Evolutionary conservation across 805 yeast species (phyloP), one percentile per base, ranked within the genome.

Genomic region (Candida schatavii): DNA sequence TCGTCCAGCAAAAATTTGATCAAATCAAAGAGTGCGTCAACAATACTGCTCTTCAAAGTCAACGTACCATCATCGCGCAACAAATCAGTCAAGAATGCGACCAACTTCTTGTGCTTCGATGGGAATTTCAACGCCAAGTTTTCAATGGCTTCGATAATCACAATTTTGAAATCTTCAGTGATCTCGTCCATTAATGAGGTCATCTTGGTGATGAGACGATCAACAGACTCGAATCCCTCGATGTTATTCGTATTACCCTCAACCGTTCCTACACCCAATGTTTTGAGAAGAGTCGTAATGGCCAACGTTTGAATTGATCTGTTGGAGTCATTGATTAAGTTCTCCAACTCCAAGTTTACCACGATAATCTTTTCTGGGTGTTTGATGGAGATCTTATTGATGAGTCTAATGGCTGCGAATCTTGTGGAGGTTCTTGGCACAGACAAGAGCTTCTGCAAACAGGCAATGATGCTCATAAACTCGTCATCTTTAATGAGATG

Each of bases 281-380:
- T 91, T 69, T 91, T 93, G 64, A 93, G 78, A 57, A 93, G 74
- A 2, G 98, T 91, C 26, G 98, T 93, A 61, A 93, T 93, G 21
- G 99, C 97, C 65, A 88, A 91, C 13, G 99, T 93, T 11, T 98
- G 91, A 50, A 93, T 81, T 26, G 96, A 83, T 67, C 96, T 81
- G 68, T 88, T 89, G 20, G 90, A 62, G 63, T 91, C 98, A 59
- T 84, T 83, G 55, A 93, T 87, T 61, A 93, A 75, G 25, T 80
- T 70, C 67, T 93, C 98, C 57, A 93, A 77, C 62, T 90, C 97
- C 39, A 76, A 70, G 59, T 88, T 93, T 62, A 95, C 88, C 35
- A 78, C 77, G 48, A 85, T 80, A 39, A 85, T 77, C 55, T 80
- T 83, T 52, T 84, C 87, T 6, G 98, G 96, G 47, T 81, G 80